Base-by-base conservation (phyloP, 78 protist species). In the Parvularia atlantis region DNA sequence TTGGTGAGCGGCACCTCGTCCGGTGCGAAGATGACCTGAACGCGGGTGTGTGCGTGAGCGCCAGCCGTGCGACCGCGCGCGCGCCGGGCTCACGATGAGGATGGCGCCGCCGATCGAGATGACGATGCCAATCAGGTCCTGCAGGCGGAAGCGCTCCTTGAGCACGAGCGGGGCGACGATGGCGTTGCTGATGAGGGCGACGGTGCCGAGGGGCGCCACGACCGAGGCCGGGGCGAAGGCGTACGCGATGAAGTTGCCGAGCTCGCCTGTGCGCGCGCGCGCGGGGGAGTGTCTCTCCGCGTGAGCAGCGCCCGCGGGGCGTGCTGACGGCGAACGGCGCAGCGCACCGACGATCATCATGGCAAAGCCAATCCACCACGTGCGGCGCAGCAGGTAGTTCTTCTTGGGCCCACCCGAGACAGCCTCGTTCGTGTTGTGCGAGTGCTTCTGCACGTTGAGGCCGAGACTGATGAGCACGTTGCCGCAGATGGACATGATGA, bases 151-250 rank as follows among this genome's bases (percentile, higher is more conserved):
- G 37, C 33, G 44, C 63, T 73, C 77, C 17, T 31, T 22, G 63
- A 63, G 69, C 37, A 63, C 5, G 71, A 10, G 10, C 53, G 54
- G 56, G n/a, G 77, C 69, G 43, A 73, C 20, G 54, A 73, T 20
- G 40, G 59, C 53, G 63, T 73, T 73, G 61, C 41, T 10, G 31
- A 73, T 39, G 26, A 73, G 63, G 19, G 71, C 2, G 33, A 36
- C 70, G 0, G 71, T 48, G 36, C 77, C 77, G n/a, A 73, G 43
- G 37, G 77, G 77, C 11, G 70, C 62, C 20, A 73, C 76, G 26
- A 73, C 43, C 22, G 77, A 46, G 16, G 77, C 77, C 6, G 77
- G 77, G 9, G 77, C 77, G 22, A 48, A 73, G 39, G 62, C 77
- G 63, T 63, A 73, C 24, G 77, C 77, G n/a, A 46, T 41, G 30